Percentiles rank a stretch among this genome's conserved stretches.
Evolutionary conservation across 2,329 filamentous ascomycete genomes (phyloP).

Genomic region (Exophiala sideris): DNA sequence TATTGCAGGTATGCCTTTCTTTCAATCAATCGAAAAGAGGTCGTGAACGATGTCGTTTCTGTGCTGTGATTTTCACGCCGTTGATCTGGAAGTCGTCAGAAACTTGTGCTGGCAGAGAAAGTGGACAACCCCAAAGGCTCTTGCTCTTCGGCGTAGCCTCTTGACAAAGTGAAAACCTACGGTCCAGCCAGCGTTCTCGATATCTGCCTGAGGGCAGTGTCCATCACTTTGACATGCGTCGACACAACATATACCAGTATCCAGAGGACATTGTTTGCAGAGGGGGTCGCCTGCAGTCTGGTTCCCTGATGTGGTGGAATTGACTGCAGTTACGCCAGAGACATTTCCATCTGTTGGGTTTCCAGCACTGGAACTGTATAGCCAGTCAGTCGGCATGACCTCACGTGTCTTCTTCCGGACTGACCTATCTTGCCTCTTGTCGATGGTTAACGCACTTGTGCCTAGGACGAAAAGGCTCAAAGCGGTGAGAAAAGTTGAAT

Average conservation of each 20-base stretch:
- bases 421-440: slow-evolving; percentile 4
- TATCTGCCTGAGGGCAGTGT: slow-evolving; percentile 1
- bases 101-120: neutral
- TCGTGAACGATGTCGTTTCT: neutral
- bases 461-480: slow-evolving; percentile 7
- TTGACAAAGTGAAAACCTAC: neutral
- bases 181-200: slow-evolving; percentile 13
- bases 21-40: neutral
- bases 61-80: slow-evolving; percentile 5
- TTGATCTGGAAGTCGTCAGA: neutral
- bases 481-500: slow-evolving; percentile 4
- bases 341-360: neutral
- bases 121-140: no score
- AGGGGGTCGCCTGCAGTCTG: neutral
- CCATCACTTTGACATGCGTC: slow-evolving; percentile 13
- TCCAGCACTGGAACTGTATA: no score
- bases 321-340: neutral
- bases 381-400: no score
- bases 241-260: slow-evolving; percentile 13
- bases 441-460: slow-evolving; percentile 2
- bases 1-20: neutral
- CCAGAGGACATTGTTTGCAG: slow-evolving; percentile 15
- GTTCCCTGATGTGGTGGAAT: no score
- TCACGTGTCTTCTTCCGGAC: neutral
- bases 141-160: no score